These are phyloP conservation scores for Colletotrichum sp. DNA, from an alignment of 2,329 filamentous ascomycete species.

Conservation along the genomic window DNA sequence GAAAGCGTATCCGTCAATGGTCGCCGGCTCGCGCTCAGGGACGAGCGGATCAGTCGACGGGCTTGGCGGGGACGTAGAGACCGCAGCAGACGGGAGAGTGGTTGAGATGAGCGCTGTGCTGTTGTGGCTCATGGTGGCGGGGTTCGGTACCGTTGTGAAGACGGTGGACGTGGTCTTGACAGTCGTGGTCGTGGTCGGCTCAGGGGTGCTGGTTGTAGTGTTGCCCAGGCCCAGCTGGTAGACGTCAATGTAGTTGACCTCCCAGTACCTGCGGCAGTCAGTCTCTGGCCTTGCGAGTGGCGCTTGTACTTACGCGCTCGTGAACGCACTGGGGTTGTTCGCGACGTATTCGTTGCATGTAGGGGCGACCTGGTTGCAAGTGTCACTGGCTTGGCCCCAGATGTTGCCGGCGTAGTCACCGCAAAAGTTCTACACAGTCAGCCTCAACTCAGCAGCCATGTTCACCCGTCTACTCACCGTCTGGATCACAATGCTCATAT, in stretches of 20 bases:
- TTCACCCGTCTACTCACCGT: constrained; percentile 46
- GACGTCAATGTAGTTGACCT: constrained; percentile 61
- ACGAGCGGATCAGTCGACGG: constrained; percentile 18
- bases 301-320: constrained; percentile 35
- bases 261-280: constrained; percentile 43
- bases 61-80: constrained; percentile 2
- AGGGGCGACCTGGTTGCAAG: constrained; percentile 43
- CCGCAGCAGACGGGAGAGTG: neutral
- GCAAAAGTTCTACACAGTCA: constrained; percentile 65
- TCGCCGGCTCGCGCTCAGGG: constrained; percentile 33
- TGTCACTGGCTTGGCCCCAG: constrained; percentile 42
- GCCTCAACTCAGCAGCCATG: neutral
- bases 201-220: neutral
- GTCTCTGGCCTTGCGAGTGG: neutral
- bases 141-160: constrained; percentile 28
- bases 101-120: constrained; percentile 5
- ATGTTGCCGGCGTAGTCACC: constrained; percentile 71
- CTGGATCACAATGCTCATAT: constrained; percentile 76
- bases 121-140: constrained; percentile 13
- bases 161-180: constrained; percentile 29
- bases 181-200: constrained; percentile 32
- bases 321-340: constrained; percentile 47
- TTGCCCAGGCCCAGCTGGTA: constrained; percentile 34
- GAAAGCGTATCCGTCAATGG: constrained; percentile 36
- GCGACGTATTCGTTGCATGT: constrained; percentile 54